Base-by-base conservation (phyloP, 306 rosid species). In the Castanea sativa region DNA sequence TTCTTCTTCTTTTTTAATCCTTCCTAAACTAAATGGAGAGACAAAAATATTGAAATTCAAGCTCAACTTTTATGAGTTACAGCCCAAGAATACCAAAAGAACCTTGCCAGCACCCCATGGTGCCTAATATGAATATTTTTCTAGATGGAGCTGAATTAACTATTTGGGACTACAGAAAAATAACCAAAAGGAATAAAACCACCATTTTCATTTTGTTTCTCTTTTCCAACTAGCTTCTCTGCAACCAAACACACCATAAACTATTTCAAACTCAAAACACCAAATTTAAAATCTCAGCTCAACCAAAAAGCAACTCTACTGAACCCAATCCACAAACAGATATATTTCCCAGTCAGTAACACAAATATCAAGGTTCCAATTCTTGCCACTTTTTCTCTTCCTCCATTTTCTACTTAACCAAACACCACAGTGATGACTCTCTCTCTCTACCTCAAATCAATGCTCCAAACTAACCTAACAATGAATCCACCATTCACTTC, bases 151-250 rank as follows among this genome's bases (percentile, higher is more conserved):
- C 18, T 61, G 33, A 61, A 14, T 61, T 29, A 13, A 27, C 18
- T 63, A 63, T 29, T 29, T 27, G 13, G 69, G 15, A 27, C 53
- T 3, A 29, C 0, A 38, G 45, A 13, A 61, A 55, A 29, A 55
- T 55, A 74, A 67, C 7, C 29, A 61, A 25, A 41, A 78, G 65
- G 73, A 82, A 65, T 60, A 16, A 59, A 25, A 78, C 53, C 76
- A 32, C n/a, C 45, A 13, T 45, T 20, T 59, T 23, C 35, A 41
- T 75, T 65, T 18, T 69, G 70, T 72, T 75, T 59, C 38, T 74
- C 77, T 38, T 19, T 53, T 20, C 68, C 69, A 71, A 32, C n/a
- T 69, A 80, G 55, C 21, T 76, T 65, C 78, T 53, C 70, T 65
- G 51, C 76, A 32, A 45, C 76, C 55, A 60, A 78, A 15, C 33